A percentile compares a stretch with the other conserved stretches of the same genome.
Evolutionary conservation across 2,329 filamentous ascomycete genomes (phyloP).

Genomic region (Colletotrichum falcatum): DNA sequence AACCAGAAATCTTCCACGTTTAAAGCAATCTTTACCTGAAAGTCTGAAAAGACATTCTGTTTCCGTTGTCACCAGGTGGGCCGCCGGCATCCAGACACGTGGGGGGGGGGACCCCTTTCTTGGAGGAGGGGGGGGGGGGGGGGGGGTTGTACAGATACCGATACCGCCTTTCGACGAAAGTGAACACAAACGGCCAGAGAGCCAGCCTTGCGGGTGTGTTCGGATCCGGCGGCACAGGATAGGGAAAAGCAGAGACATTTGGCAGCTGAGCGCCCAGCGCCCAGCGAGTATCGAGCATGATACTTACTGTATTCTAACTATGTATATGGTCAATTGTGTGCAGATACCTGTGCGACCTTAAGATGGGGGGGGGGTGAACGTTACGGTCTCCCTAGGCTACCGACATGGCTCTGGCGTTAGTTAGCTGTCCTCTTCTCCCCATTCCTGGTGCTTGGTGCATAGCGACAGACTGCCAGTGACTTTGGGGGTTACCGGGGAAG

Average conservation of each 20-base stretch:
- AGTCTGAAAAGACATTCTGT: too few species aligned
- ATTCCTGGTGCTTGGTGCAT: background rate
- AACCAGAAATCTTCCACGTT: background rate
- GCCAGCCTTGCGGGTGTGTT: background rate
- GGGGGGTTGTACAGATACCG: background rate
- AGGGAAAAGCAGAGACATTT: background rate
- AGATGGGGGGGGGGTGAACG: background rate
- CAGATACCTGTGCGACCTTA: background rate
- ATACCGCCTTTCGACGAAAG: background rate
- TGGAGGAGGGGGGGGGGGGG: too few species aligned
- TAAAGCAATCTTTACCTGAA: background rate
- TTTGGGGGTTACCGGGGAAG: background rate
- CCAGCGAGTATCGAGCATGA: too few species aligned
- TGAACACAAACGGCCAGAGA: background rate
- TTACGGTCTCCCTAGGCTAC: background rate
- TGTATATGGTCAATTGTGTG: too few species aligned
- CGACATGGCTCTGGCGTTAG: background rate
- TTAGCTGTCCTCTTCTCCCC: background rate
- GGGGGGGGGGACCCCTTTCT: background rate
- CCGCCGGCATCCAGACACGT: background rate
- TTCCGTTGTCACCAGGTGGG: background rate
- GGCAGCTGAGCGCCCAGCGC: background rate
- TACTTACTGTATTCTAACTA: too few species aligned
- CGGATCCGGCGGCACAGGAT: background rate
- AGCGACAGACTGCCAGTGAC: background rate